These are phyloP conservation scores for Sistotremastrum suecicum DNA, from an alignment of 768 basidiomycete species.

Conservation along the genomic window DNA sequence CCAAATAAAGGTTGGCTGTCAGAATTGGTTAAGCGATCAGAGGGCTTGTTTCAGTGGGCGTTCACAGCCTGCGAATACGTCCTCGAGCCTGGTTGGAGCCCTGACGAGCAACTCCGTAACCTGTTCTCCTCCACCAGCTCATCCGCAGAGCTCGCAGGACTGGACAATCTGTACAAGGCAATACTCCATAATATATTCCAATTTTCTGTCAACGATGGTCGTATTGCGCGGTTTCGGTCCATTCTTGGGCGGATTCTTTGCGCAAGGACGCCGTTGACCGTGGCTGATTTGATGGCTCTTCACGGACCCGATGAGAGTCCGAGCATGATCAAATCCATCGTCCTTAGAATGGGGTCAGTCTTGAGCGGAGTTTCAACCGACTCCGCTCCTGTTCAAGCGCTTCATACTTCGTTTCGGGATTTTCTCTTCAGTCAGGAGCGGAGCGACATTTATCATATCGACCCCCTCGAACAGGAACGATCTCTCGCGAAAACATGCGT, in stretches of 20 bases:
- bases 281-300: neutral
- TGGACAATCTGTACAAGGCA: neutral
- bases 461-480: too few species aligned
- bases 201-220: too few species aligned
- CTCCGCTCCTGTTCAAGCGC: neutral
- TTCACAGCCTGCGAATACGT: neutral
- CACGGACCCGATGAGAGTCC: neutral
- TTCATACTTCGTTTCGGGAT: neutral
- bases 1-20: neutral
- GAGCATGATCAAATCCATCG: neutral
- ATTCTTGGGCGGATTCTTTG: neutral
- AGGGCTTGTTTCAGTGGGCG: neutral
- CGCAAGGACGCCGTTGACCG: neutral
- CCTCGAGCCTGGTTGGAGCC: neutral
- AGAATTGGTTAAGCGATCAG: neutral
- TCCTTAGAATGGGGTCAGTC: neutral
- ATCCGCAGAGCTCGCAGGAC: too few species aligned
- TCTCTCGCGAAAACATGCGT: neutral
- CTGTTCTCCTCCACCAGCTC: too few species aligned
- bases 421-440: neutral
- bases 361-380: neutral
- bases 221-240: too few species aligned
- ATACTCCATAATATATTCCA: too few species aligned
- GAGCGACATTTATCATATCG: neutral
- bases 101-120: neutral